Base-by-base conservation (phyloP, 116 monocot genomes). In the Posidonia oceanica region DNA sequence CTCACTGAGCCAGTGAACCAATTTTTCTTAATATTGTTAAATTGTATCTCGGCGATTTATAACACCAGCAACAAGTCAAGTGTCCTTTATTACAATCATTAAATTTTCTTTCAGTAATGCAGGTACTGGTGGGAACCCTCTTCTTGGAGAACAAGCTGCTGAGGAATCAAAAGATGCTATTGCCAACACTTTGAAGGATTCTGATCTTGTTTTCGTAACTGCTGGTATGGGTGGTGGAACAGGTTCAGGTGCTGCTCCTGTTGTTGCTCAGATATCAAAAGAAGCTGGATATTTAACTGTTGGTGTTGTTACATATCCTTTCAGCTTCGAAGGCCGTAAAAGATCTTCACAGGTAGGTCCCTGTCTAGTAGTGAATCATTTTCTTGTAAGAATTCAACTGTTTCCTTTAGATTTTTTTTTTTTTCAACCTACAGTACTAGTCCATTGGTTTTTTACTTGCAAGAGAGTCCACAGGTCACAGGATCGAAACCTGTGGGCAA, bases 301-400 rank as follows among this genome's bases (percentile, higher is more conserved):
- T 83, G 96, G 96, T 71, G 91, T 96, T 16, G 96, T 96, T 64
- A 96, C 96, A 40, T 91, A 88, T 77, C 96, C 96, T n/a, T 96
- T 91, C 83, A 87, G 81, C 67, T 96, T 96, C 75, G 96, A 96
- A 83, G 96, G 96, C 53, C 96, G 96, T 64, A 96, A 87, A 81
- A 81, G 91, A 76, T 88, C 96, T 57, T 54, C 89, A 69, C 95
- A 95, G 95, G 91, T 76, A 91, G 67, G 83, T 72, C 39, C 54
- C 21, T 74, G 12, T 55, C 68, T 48, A 53, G 48, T 37, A 16
- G 57, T 39, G 14, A 17, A 39, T 36, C 13, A 57, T 18, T 15
- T 68, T 68, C 23, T 5, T 21, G 48, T 17, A n/a, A 65, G 4
- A 65, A 16, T 7, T 39, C 39, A 40, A 17, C 16, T 18, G 17